Evolutionary conservation across 345 rosid species (phyloP), one percentile per base, ranked within the genome.

Genomic region (Turnera subulata): DNA sequence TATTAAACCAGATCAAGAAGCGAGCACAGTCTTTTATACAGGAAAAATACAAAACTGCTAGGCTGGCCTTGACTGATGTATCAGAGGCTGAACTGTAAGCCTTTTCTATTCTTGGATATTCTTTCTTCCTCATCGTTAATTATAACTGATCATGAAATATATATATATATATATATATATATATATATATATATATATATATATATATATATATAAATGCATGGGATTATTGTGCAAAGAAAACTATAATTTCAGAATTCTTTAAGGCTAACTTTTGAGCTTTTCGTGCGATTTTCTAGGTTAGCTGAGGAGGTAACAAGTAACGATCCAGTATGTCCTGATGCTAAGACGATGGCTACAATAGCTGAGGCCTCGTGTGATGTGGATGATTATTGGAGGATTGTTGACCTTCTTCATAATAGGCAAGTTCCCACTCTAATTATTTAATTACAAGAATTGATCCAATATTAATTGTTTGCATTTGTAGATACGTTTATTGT

Each of bases 291-390:
- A 59, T 29, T 29, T 29, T 29, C 5, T 3, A 82, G 84, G 63
- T 46, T 77, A 63, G 74, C 81, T 11, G 85, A 86, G 65, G 86
- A 84, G 61, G 86, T 76, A 18, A 84, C 83, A 53, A 82, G 66
- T 53, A 52, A 55, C 55, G 83, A 71, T 71, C 78, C 76, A 35
- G 57, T 66, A 65, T 76, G 77, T 1, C 84, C 84, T 15, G 74
- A 82, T 65, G 83, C 83, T 32, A 76, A 56, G 61, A 80, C 81
- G 10, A 84, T 82, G 91, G 77, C 86, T 16, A 56, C 58, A 71
- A 69, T 86, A 17, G 79, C 95, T 0, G 79, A 71, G 46, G 82
- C 90, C 20, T 73, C 83, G 0, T 82, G 63, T 37, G 75, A 65
- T 11, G 15, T 64, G 0, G 82, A 79, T 6, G 84, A 78, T 62